Conservation (phyloP, 2,329 filamentous ascomycete genomes). For the Xylariaceae sp. region DNA sequence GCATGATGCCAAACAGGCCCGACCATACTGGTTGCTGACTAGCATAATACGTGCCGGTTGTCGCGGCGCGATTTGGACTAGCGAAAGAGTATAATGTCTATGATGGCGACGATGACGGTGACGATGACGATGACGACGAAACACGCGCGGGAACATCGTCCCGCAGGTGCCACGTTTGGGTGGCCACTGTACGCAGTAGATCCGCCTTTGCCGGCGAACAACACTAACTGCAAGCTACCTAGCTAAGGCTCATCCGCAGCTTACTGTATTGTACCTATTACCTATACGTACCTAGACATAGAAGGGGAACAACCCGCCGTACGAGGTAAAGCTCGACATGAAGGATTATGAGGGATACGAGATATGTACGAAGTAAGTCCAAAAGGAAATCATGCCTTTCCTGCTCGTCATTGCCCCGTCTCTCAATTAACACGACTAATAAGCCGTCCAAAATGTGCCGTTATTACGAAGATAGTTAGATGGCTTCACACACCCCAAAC, state of each 20-base stretch:
- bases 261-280: neutral
- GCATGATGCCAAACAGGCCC: constrained; percentile 85
- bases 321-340: neutral
- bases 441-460: neutral
- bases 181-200: too few species aligned
- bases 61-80: constrained; percentile 87
- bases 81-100: constrained; percentile 57
- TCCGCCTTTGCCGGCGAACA: neutral
- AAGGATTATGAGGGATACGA: neutral
- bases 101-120: neutral
- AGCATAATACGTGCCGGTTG: constrained; percentile 87
- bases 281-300: neutral
- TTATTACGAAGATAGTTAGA: too few species aligned
- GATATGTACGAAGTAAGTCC: neutral
- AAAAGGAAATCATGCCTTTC: neutral
- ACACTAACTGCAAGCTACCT: neutral
- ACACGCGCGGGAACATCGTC: neutral
- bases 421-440: neutral
- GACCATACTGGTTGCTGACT: constrained; percentile 84
- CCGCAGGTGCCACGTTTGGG: neutral
- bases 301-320: neutral
- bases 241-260: neutral
- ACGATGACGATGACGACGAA: neutral
- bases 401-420: neutral
- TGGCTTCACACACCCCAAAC: too few species aligned